Evolutionary conservation across 768 basidiomycete genomes (phyloP).

Genomic region (Phylloporus arenicola): DNA sequence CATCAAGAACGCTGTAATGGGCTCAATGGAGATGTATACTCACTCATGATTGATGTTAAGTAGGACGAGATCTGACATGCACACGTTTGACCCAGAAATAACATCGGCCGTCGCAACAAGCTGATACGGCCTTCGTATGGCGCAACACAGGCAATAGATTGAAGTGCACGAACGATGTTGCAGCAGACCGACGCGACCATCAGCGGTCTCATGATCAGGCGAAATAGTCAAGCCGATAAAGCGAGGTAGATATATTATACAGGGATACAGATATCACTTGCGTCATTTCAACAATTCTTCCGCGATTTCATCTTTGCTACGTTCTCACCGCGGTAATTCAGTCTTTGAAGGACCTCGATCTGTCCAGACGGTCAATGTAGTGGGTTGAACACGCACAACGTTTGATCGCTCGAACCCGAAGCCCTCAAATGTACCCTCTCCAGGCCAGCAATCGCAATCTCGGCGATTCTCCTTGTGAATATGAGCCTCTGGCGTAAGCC

Average conservation of each 20-base stretch:
- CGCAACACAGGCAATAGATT: too few species aligned
- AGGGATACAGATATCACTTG: constrained; percentile 18
- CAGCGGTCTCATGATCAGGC: too few species aligned
- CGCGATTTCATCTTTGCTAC: constrained; percentile 74
- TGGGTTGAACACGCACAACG: constrained; percentile 58
- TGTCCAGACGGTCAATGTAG: constrained; percentile 23
- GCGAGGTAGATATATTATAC: constrained; percentile 16
- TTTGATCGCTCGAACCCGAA: constrained; percentile 79
- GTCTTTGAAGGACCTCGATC: constrained; percentile 82
- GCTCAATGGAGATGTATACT: neutral
- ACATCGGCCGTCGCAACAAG: neutral
- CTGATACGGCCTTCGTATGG: too few species aligned
- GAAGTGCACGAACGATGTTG: too few species aligned
- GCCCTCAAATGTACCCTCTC: constrained; percentile 76
- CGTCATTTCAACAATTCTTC: constrained; percentile 74
- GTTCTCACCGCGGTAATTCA: constrained; percentile 86
- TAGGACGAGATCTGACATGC: neutral
- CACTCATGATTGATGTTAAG: constrained; percentile 18
- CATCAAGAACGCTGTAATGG: neutral
- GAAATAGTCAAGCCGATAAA: neutral
- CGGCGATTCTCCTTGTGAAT: constrained; percentile 38
- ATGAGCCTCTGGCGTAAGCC: constrained; percentile 79
- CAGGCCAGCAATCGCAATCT: constrained; percentile 71
- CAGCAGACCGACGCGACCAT: too few species aligned
- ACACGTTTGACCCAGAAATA: neutral